phyloP scores from a whole-genome alignment of 352 stramenopile species.

The Pythium vanterpoolii region DNA sequence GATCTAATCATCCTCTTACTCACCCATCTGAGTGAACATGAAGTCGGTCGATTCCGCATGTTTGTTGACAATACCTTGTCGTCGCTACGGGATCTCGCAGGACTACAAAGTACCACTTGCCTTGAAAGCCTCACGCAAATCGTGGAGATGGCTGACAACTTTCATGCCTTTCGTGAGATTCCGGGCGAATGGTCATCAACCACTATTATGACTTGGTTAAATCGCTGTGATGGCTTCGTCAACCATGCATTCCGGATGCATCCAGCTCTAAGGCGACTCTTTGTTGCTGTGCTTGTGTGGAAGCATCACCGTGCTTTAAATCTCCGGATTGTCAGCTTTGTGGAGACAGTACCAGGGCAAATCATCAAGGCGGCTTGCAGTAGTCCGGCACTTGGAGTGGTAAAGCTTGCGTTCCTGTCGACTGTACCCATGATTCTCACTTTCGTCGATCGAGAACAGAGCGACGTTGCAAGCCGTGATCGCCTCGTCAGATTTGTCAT shows the following conservation, averaged over 20 bases:
- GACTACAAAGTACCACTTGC: not conserved
- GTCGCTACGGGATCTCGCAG: not conserved
- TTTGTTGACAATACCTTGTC: conserved; percentile 8
- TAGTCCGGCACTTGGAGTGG: not conserved
- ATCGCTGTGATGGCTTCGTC: conserved; percentile 6
- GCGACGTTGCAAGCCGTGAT: conserved; percentile 2
- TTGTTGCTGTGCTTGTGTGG: conserved; percentile 13
- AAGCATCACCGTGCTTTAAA: conserved; percentile 16
- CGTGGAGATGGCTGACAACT: conserved; percentile 8
- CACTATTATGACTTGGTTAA: conserved; percentile 1
- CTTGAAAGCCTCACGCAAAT: not conserved
- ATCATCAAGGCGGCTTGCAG: conserved; percentile 3
- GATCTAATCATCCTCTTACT: conserved; percentile 11
- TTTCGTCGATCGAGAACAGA: conserved; percentile 14
- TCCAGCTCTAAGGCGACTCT: not conserved
- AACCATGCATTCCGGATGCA: conserved; percentile 4
- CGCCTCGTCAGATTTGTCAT: conserved; percentile 5
- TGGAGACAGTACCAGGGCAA: conserved; percentile 10
- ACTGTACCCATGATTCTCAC: conserved; percentile 11
- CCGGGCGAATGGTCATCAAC: not conserved
- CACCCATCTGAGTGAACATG: conserved; percentile 16
- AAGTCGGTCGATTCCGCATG: conserved; percentile 16
- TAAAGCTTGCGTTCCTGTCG: not conserved
- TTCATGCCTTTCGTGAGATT: conserved; percentile 3
- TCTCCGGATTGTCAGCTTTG: conserved; percentile 2